These are phyloP conservation scores for Sporothrix mexicana DNA, from an alignment of 2,329 filamentous ascomycete genomes.

Conservation along the genomic window DNA sequence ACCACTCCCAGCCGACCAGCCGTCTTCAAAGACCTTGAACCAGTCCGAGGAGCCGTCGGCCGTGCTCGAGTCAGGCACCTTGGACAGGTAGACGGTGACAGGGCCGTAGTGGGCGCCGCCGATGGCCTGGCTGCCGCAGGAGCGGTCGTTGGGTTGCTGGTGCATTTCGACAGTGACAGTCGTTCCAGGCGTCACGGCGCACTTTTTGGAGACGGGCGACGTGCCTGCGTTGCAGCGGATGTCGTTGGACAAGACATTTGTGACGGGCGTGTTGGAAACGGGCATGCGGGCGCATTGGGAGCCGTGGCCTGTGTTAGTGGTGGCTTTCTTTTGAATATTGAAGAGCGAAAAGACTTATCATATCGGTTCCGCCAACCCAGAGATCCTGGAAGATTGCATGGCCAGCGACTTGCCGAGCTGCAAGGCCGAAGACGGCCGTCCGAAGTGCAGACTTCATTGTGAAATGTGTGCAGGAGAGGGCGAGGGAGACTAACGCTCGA, in stretches of 20 bases:
- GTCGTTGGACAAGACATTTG: conserved; percentile 50
- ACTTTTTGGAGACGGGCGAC: conserved; percentile 49
- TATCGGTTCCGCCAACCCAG: conserved; percentile 54
- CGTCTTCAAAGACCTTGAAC: conserved; percentile 59
- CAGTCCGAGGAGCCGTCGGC: conserved; percentile 52
- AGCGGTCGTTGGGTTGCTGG: conserved; percentile 51
- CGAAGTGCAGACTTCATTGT: conserved; percentile 24
- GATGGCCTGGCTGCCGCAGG: conserved; percentile 55
- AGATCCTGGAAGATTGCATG: conserved; percentile 61
- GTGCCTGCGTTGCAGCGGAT: conserved; percentile 54
- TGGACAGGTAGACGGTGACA: conserved; percentile 55
- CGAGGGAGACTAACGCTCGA: not conserved
- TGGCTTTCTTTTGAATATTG: too few species aligned
- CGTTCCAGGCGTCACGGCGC: conserved; percentile 53
- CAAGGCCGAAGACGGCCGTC: conserved; percentile 38
- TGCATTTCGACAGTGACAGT: conserved; percentile 65
- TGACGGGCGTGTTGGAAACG: conserved; percentile 58
- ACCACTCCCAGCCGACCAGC: conserved; percentile 47
- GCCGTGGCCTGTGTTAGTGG: conserved; percentile 9
- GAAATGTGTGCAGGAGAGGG: not conserved
- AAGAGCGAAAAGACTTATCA: conserved; percentile 41
- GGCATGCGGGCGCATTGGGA: conserved; percentile 56
- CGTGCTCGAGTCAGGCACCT: conserved; percentile 53
- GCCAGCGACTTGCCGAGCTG: conserved; percentile 48
- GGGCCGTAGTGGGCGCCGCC: conserved; percentile 60